Evolutionary conservation across 2,329 filamentous ascomycete species (phyloP).

Genomic region (Botrytis porri): DNA sequence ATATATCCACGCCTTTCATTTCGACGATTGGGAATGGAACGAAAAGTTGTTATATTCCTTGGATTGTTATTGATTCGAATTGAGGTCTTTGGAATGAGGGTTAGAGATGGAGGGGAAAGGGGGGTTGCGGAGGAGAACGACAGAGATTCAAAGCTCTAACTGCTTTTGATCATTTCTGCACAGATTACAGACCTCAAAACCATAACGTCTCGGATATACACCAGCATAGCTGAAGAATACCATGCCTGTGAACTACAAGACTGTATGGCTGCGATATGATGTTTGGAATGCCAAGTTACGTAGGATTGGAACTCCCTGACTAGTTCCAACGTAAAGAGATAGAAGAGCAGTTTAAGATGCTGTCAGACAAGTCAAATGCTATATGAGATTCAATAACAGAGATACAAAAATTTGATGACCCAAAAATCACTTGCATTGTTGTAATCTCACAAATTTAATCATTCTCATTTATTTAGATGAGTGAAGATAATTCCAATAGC

Average conservation of each 20-base stretch:
- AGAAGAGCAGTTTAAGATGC: background rate
- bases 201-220: background rate
- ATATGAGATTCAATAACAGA: background rate
- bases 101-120: too few species aligned
- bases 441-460: background rate
- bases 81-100: background rate
- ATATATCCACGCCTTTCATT: background rate
- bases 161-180: background rate
- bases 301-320: too few species aligned
- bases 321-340: background rate
- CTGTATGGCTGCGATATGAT: background rate
- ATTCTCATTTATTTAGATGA: too few species aligned
- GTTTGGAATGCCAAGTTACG: background rate
- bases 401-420: background rate
- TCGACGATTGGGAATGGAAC: background rate
- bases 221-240: background rate
- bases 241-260: background rate
- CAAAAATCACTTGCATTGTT: background rate
- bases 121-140: background rate
- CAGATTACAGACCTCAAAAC: background rate
- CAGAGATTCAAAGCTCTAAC: too few species aligned
- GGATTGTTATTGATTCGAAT: background rate
- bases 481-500: background rate
- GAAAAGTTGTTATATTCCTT: slow-evolving; percentile 3
- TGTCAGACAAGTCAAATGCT: background rate